A percentile compares a stretch with the other conserved stretches of the same genome.
These are phyloP conservation scores for Ustilago shanxiensis DNA, from an alignment of 1,284 basidiomycete genomes.

Conservation along the genomic window DNA sequence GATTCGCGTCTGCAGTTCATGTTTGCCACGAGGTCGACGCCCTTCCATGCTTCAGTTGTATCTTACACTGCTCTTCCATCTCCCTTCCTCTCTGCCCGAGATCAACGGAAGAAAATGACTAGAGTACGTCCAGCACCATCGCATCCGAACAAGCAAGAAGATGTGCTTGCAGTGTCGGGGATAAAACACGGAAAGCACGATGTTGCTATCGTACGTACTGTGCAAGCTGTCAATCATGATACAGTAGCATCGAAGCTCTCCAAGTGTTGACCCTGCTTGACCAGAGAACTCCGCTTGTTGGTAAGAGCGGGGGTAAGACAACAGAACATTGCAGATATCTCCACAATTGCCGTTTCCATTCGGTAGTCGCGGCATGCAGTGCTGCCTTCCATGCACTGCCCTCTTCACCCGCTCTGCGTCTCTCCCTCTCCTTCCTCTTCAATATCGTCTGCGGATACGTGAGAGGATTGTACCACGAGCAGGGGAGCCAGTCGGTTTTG, in stretches of 20 bases:
- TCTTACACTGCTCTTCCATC: background rate
- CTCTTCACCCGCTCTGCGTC: too few relatives aligned
- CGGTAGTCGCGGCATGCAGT: background rate
- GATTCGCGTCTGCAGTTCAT: too few relatives aligned
- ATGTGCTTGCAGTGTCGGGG: background rate
- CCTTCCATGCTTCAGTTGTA: background rate
- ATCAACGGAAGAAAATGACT: too few relatives aligned
- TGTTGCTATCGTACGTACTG: background rate
- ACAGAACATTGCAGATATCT: background rate
- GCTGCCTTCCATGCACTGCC: background rate
- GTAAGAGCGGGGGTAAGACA: background rate
- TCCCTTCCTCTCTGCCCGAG: too few relatives aligned
- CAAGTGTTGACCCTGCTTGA: too few relatives aligned
- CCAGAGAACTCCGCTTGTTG: background rate
- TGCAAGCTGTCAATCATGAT: too few relatives aligned
- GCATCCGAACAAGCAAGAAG: background rate
- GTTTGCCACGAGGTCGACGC: slow-evolving; percentile 7
- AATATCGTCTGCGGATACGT: too few relatives aligned
- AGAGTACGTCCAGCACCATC: background rate
- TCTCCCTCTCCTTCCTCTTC: too few relatives aligned
- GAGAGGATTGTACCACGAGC: too few relatives aligned
- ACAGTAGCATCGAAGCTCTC: too few relatives aligned
- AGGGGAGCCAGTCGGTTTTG: background rate
- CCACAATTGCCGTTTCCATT: background rate
- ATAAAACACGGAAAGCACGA: background rate